These are phyloP conservation scores for Kokia cookei DNA, from an alignment of 441 rosid genomes.

Conservation along the genomic window DNA sequence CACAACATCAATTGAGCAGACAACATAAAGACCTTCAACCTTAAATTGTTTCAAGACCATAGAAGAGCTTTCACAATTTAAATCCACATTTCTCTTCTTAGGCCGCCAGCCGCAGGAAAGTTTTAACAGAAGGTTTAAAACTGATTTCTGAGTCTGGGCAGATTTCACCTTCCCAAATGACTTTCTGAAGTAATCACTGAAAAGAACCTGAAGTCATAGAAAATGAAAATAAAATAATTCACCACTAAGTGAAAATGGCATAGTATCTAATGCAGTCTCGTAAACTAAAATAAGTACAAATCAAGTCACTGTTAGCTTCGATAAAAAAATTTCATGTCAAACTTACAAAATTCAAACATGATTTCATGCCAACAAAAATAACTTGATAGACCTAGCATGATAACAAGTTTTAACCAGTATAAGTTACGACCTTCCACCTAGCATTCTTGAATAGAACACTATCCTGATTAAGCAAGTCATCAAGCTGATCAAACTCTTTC, in stretches of 20 bases:
- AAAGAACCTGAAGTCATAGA: slow-evolving; percentile 25
- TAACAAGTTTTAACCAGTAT: not conserved
- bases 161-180: slow-evolving; percentile 34
- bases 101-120: slow-evolving; percentile 52
- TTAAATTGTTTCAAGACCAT: slow-evolving; percentile 29
- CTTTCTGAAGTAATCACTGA: slow-evolving; percentile 33
- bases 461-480: slow-evolving; percentile 30
- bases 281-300: not conserved
- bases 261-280: not conserved
- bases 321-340: not conserved
- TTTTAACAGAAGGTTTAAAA: slow-evolving; percentile 21
- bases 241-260: not conserved
- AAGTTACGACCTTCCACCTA: slow-evolving; percentile 38
- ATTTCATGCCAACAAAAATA: not conserved
- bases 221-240: not conserved
- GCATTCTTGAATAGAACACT: slow-evolving; percentile 28
- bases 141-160: slow-evolving; percentile 11
- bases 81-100: slow-evolving; percentile 20
- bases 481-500: slow-evolving; percentile 31
- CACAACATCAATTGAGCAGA: slow-evolving; percentile 32
- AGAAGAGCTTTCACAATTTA: slow-evolving; percentile 19
- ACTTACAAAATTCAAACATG: not conserved
- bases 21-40: slow-evolving; percentile 20
- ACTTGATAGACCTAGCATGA: not conserved
- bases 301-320: not conserved